Conservation (phyloP, 176 grass and related monocot species). For the sorghum (Sorghum bicolor) region Sorghum_bicolor_NCBIv3 NC_012875.2:57054001-57054500, state of each 20-base stretch:
- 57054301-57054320: conserved; percentile 93
- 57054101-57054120: conserved; percentile 11
- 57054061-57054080: conserved; percentile 30
- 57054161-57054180: conserved; percentile 94
- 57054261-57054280: conserved; percentile 73
- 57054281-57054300: conserved; percentile 99
- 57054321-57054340: conserved; percentile 93
- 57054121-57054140: conserved; percentile 23
- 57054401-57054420: conserved; percentile 13
- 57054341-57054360: conserved; percentile 35
- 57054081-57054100: conserved; percentile 17
- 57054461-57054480: conserved; percentile 99
- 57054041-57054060: conserved; percentile 73
- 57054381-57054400: background rate
- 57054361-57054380: conserved; percentile 9
- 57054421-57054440: conserved; percentile 29
- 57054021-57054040: conserved; percentile 86
- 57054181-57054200: conserved; percentile 99
- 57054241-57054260: conserved; percentile 56
- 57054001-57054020: conserved; percentile 92
- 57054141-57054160: conserved; percentile 41
- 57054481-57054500: conserved; percentile 92
- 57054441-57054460: conserved; percentile 43
- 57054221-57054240: conserved; percentile 84
- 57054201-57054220: conserved; percentile 93